These are phyloP conservation scores for Phanerochaete carnosa DNA, from an alignment of 768 basidiomycete species.

Conservation along the genomic window DNA sequence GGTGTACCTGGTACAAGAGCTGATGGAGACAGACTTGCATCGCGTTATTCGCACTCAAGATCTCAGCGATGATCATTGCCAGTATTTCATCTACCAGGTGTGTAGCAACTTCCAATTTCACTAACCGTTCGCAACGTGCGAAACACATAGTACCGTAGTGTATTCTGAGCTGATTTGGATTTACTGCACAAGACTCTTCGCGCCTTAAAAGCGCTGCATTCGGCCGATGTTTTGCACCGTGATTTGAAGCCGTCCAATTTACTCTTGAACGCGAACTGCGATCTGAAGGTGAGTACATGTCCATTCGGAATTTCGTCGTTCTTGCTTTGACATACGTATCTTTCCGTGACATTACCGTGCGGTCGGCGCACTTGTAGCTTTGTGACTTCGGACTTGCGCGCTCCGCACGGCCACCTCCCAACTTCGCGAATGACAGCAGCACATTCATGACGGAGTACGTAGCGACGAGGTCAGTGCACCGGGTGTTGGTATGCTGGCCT, in stretches of 20 bases:
- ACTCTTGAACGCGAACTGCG: slow-evolving; percentile 93
- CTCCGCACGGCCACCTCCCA: slow-evolving; percentile 70
- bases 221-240: slow-evolving; percentile 91
- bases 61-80: slow-evolving; percentile 90
- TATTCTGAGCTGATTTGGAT: neutral
- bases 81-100: slow-evolving; percentile 97
- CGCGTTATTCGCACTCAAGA: slow-evolving; percentile 95
- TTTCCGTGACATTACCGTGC: neutral
- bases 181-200: slow-evolving; percentile 77
- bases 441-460: slow-evolving; percentile 94
- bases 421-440: slow-evolving; percentile 70
- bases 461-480: slow-evolving; percentile 66
- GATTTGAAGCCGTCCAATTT: slow-evolving; percentile 97
- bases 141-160: neutral
- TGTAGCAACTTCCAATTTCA: slow-evolving; percentile 11
- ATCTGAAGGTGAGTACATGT: slow-evolving; percentile 68
- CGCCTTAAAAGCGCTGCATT: slow-evolving; percentile 92
- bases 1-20: slow-evolving; percentile 72
- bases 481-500: slow-evolving; percentile 10
- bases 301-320: neutral
- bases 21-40: slow-evolving; percentile 95
- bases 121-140: neutral
- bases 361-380: slow-evolving; percentile 37
- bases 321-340: neutral
- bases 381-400: slow-evolving; percentile 90